Conservation (phyloP, 257 asterid genomes). For the Petunia axillaris region DNA sequence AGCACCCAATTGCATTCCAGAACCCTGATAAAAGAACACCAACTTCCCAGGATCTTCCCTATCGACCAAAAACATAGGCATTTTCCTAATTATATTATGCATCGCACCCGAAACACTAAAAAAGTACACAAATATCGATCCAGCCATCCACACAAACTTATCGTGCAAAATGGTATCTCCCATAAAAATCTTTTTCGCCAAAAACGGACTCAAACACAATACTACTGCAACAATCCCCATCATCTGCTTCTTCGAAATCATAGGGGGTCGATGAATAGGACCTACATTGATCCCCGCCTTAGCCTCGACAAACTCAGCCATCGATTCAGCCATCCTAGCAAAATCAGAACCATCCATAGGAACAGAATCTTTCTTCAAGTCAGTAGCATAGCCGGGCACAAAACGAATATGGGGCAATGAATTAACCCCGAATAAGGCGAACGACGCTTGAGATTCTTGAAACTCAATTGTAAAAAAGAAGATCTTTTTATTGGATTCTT, state of each 20-base stretch:
- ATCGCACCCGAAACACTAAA: slow-evolving; percentile 94
- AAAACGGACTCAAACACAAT: slow-evolving; percentile 53
- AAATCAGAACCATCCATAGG: slow-evolving; percentile 79
- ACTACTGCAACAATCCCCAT: slow-evolving; percentile 41
- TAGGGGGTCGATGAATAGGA: slow-evolving; percentile 65
- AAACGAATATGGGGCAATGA: slow-evolving; percentile 83
- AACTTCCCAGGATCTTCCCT: slow-evolving; percentile 69
- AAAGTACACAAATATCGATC: slow-evolving; percentile 85
- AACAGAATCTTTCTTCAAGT: slow-evolving; percentile 56
- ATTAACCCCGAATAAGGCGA: slow-evolving; percentile 62
- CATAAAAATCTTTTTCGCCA: slow-evolving; percentile 51
- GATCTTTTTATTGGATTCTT: slow-evolving; percentile 34
- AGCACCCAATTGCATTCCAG: slow-evolving; percentile 92
- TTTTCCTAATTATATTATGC: slow-evolving; percentile 89
- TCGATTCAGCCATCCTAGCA: slow-evolving; percentile 73
- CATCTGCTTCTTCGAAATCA: slow-evolving; percentile 62
- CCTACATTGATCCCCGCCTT: slow-evolving; percentile 54
- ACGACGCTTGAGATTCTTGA: slow-evolving; percentile 66
- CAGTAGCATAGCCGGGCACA: slow-evolving; percentile 60
- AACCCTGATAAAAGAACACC: slow-evolving; percentile 83
- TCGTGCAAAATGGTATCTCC: slow-evolving; percentile 75
- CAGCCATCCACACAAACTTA: slow-evolving; percentile 75
- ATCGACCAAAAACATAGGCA: slow-evolving; percentile 84
- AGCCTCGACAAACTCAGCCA: slow-evolving; percentile 85
- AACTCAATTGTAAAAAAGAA: slow-evolving; percentile 75